Evolutionary conservation across 2,329 filamentous ascomycete species (phyloP).

Genomic region (Fusarium buharicum): DNA sequence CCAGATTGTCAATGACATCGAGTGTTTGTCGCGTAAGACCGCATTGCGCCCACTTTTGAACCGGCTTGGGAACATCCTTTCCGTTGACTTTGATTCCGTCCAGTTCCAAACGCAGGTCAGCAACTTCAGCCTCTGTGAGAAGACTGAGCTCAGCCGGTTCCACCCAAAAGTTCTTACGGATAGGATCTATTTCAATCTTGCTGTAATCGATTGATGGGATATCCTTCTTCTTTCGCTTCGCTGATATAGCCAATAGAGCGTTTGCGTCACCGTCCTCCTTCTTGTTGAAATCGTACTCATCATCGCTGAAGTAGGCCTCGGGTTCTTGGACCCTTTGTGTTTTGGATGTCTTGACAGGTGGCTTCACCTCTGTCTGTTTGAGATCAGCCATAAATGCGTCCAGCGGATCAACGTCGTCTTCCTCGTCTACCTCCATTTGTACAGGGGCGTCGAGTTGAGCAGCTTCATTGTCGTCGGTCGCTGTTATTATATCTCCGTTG

Average conservation of each 20-base stretch:
- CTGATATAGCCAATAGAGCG: constrained; percentile 63
- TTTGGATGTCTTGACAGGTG: constrained; percentile 44
- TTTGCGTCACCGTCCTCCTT: constrained; percentile 60
- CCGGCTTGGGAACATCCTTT: constrained; percentile 88
- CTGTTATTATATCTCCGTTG: constrained; percentile 43
- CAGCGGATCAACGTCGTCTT: constrained; percentile 84
- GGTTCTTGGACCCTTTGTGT: constrained; percentile 72
- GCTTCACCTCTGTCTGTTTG: constrained; percentile 63
- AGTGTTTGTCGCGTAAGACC: constrained; percentile 87
- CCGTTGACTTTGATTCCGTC: constrained; percentile 96
- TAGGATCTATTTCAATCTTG: constrained; percentile 85
- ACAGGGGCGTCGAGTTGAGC: constrained; percentile 48
- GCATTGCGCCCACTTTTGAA: constrained; percentile 96
- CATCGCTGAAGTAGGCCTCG: constrained; percentile 88
- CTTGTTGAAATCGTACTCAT: constrained; percentile 71
- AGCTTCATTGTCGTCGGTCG: constrained; percentile 30
- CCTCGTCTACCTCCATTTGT: constrained; percentile 66
- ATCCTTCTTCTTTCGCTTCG: constrained; percentile 91
- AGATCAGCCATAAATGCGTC: constrained; percentile 95
- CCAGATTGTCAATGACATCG: constrained; percentile 82
- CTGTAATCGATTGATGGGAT: constrained; percentile 87
- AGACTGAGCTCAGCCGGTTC: constrained; percentile 85
- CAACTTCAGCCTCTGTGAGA: constrained; percentile 86
- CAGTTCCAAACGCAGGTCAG: constrained; percentile 83
- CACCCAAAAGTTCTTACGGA: constrained; percentile 94